A percentile compares a stretch with the other conserved stretches of the same genome.
Conservation (phyloP, 1,139 yeast species). For the Pneumocystis canis region DNA sequence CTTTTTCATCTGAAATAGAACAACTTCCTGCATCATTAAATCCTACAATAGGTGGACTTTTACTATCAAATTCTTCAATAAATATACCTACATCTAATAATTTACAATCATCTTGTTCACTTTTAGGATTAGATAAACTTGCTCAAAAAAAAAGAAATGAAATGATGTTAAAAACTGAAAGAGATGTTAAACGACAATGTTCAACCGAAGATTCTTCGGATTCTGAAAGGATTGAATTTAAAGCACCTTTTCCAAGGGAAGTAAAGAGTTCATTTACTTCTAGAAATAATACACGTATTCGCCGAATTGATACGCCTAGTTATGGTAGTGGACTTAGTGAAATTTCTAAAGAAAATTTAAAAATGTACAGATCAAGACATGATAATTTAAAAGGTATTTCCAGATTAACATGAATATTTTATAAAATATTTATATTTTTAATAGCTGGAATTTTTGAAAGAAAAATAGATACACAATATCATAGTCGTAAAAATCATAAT, state of each 20-base stretch:
- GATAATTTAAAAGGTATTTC: background rate
- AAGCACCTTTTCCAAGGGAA: slow-evolving; percentile 5
- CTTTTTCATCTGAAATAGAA: background rate
- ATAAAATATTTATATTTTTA: background rate
- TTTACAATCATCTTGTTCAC: background rate
- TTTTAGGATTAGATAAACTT: background rate
- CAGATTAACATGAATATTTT: background rate
- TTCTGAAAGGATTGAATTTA: slow-evolving; percentile 3
- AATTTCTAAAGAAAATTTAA: slow-evolving; percentile 14
- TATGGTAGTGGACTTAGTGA: slow-evolving; percentile 15
- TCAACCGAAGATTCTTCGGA: background rate
- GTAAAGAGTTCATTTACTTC: background rate
- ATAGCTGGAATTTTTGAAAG: background rate
- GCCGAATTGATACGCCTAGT: slow-evolving; percentile 16
- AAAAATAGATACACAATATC: background rate
- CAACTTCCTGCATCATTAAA: slow-evolving; percentile 5
- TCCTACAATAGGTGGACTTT: background rate
- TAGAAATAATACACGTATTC: slow-evolving; percentile 9
- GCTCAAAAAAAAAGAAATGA: slow-evolving; percentile 1
- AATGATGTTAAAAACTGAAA: slow-evolving; percentile 5
- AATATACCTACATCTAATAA: too few relatives aligned
- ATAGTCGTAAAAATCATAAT: background rate
- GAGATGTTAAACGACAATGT: slow-evolving; percentile 1
- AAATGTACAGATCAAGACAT: slow-evolving; percentile 7
- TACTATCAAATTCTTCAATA: background rate